Evolutionary conservation across 306 rosid genomes (phyloP), one percentile per base, ranked within the genome.

Genomic region (Bauhinia variegata): DNA sequence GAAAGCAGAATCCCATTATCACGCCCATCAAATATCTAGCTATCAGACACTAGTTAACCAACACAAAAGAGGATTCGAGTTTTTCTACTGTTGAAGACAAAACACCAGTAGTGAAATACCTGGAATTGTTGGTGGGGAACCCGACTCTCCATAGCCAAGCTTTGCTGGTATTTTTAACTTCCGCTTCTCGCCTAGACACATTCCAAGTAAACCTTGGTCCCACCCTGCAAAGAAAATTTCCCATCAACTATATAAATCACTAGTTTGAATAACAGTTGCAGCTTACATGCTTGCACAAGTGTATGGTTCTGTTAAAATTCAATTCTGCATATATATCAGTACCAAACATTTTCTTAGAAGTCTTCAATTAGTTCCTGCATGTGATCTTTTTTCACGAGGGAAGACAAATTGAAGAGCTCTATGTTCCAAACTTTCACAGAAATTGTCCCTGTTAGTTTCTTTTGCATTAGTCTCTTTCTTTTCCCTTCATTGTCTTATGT

Each of bases 181-280:
- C 50, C 99, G 74, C 91, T 93, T 93, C 91, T 93, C 99, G 43
- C 99, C 97, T 0, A 90, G 75, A 60, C 99, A 93, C 86, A 88
- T 88, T 72, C 97, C 99, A 82, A 85, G 50, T 67, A 93, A 61
- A 33, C 99, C 99, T 82, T 93, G 99, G 80, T 93, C 99, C 97
- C 99, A 93, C 62, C 99, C 99, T 93, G 82, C 60, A 77, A 66
- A 63, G 38, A 34, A 52, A 23, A 52, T 5, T 44, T n/a, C 23
- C 68, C 50, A 61, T 75, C 58, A 67, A 60, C 14, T 58, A 71
- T 37, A 36, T 34, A 54, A 54, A 60, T 31, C 56, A 75, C 28
- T 23, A 62, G 15, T 19, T 68, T 12, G 42, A 4, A 51, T 59
- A 12, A 17, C 50, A 49, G 42, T 56, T 31, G 28, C 32, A 73